Conservation (phyloP, 352 stramenopile genomes). For the Proteromonas lacertae region DNA sequence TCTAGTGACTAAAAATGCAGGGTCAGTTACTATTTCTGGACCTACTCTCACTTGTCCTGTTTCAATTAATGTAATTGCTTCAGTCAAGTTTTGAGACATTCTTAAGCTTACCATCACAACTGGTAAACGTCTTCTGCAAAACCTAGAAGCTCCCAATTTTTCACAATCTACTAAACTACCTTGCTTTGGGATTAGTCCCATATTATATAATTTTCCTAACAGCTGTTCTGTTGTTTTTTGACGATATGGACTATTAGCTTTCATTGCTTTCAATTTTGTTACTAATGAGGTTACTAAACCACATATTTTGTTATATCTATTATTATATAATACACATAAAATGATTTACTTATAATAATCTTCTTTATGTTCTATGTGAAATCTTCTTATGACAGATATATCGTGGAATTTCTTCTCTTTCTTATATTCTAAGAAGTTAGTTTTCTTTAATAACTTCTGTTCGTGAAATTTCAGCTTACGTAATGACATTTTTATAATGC, state of each 20-base stretch:
- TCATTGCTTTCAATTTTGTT: constrained; percentile 67
- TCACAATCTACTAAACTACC: constrained; percentile 83
- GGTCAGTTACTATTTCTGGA: constrained; percentile 62
- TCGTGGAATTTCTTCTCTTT: constrained; percentile 88
- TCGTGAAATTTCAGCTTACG: constrained; percentile 82
- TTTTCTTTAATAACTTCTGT: constrained; percentile 94
- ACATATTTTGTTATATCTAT: constrained; percentile 72
- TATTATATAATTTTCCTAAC: constrained; percentile 82
- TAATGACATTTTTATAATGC: too few species aligned
- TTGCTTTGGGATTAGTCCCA: constrained; percentile 77
- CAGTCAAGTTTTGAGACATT: constrained; percentile 89
- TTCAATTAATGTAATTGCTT: constrained; percentile 84
- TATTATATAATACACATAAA: constrained; percentile 5
- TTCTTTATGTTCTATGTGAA: constrained; percentile 84
- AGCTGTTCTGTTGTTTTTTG: constrained; percentile 29
- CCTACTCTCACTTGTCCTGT: constrained; percentile 70
- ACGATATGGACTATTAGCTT: constrained; percentile 66
- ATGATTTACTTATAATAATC: constrained; percentile 63
- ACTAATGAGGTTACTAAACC: constrained; percentile 68
- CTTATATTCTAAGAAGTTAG: constrained; percentile 93
- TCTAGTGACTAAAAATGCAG: constrained; percentile 79
- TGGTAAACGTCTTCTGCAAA: constrained; percentile 55
- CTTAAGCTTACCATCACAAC: constrained; percentile 96
- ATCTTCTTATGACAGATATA: constrained; percentile 77
- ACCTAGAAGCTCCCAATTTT: constrained; percentile 65